A percentile compares a stretch with the other conserved stretches of the same genome.
Evolutionary conservation across 352 stramenopile genomes (phyloP).

Genomic region (Globisporangium spinosum): DNA sequence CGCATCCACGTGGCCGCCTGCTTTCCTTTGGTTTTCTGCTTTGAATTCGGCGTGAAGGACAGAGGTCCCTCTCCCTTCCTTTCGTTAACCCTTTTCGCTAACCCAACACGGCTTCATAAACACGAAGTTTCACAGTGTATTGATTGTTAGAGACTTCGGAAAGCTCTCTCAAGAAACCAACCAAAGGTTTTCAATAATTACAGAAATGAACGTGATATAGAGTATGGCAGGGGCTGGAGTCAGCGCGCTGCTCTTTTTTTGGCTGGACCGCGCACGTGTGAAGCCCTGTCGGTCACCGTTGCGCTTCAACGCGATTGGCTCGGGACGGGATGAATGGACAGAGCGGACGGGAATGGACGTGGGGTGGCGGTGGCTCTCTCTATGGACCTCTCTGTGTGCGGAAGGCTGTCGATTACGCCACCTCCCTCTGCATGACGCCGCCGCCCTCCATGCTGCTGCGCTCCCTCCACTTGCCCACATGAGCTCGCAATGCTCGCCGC

Average conservation of each 20-base stretch:
- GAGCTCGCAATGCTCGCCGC: not conserved
- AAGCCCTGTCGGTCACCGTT: slow-evolving; percentile 13
- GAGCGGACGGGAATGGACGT: slow-evolving; percentile 1
- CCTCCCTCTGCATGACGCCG: not conserved
- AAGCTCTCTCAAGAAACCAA: not conserved
- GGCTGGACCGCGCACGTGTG: not conserved
- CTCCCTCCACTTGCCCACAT: not conserved
- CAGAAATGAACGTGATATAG: not conserved
- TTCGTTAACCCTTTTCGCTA: slow-evolving; percentile 10
- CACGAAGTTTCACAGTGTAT: slow-evolving; percentile 3
- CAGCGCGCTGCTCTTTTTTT: slow-evolving; percentile 5
- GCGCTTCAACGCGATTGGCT: slow-evolving; percentile 18
- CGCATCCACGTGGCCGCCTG: not conserved
- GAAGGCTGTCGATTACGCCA: not conserved
- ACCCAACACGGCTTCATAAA: slow-evolving; percentile 7
- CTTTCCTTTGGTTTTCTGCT: slow-evolving; percentile 11
- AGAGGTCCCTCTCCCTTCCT: not conserved
- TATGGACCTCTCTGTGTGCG: not conserved
- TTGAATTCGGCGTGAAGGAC: slow-evolving; percentile 2
- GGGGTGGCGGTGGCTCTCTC: not conserved
- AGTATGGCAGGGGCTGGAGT: not conserved
- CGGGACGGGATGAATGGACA: not conserved
- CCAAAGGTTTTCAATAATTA: not conserved
- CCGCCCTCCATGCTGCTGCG: not conserved
- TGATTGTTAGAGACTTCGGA: not conserved